These are phyloP conservation scores for Lactarius psammicola DNA, from an alignment of 768 basidiomycete species.

Conservation along the genomic window DNA sequence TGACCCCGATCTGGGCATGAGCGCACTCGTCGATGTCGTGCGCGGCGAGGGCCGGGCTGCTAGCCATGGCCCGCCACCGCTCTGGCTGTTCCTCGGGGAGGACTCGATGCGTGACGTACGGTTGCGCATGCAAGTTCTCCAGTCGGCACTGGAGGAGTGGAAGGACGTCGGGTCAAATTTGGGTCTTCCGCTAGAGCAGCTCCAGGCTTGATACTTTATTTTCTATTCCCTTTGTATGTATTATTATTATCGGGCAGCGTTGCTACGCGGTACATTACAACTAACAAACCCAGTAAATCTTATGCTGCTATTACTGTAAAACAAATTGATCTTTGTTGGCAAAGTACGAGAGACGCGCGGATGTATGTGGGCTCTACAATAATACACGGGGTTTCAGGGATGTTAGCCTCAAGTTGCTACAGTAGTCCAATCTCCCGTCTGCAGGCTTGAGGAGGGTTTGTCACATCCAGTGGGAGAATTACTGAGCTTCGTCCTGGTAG, in stretches of 20 bases:
- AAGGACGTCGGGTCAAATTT: conserved; percentile 18
- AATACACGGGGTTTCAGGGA: not conserved
- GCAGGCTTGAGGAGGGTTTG: not conserved
- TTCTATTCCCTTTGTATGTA: not conserved
- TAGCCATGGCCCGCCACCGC: conserved; percentile 27
- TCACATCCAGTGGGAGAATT: not conserved
- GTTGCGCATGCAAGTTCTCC: not conserved
- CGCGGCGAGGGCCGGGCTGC: conserved; percentile 32
- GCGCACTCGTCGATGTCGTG: conserved; percentile 34
- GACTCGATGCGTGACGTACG: conserved; percentile 32
- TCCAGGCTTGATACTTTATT: not conserved
- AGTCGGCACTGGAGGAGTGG: conserved; percentile 11
- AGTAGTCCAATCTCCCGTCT: not conserved
- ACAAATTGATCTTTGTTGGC: not conserved
- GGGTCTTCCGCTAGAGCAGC: not conserved
- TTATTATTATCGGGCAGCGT: not conserved
- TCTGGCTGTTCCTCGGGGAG: conserved; percentile 33
- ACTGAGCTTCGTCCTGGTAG: not conserved
- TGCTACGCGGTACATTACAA: not conserved
- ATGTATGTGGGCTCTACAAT: not conserved
- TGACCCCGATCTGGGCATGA: conserved; percentile 34
- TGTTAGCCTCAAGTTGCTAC: not conserved
- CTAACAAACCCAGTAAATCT: not conserved
- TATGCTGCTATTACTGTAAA: not conserved
- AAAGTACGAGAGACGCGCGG: not conserved